These are phyloP conservation scores for Zasmidium cellare DNA, from an alignment of 2,329 filamentous ascomycete genomes.

Conservation along the genomic window DNA sequence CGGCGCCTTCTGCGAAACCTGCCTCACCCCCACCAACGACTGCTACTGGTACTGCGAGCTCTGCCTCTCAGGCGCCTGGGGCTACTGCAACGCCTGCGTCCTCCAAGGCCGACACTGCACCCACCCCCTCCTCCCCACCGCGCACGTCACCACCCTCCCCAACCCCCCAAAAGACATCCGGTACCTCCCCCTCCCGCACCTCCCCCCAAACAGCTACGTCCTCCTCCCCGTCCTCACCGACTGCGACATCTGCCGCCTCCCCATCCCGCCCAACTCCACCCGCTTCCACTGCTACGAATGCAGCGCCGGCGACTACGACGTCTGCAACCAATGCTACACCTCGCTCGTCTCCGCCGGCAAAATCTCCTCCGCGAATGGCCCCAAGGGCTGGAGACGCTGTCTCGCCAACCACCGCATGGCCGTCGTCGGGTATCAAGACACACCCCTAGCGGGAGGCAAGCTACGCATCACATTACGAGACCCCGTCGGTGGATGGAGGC, in stretches of 20 bases:
- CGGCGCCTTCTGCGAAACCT: slow-evolving; percentile 82
- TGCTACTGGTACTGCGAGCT: slow-evolving; percentile 87
- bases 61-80: slow-evolving; percentile 94
- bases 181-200: slow-evolving; percentile 30
- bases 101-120: slow-evolving; percentile 79
- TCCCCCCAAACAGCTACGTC: slow-evolving; percentile 44
- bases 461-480: slow-evolving; percentile 68
- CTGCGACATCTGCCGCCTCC: slow-evolving; percentile 76
- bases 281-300: slow-evolving; percentile 82
- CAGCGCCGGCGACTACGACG: slow-evolving; percentile 79
- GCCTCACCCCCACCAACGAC: slow-evolving; percentile 70
- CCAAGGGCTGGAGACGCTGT: slow-evolving; percentile 81
- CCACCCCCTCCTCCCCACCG: slow-evolving; percentile 76
- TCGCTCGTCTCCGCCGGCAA: slow-evolving; percentile 62
- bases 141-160: slow-evolving; percentile 50
- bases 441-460: slow-evolving; percentile 59
- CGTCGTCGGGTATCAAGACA: slow-evolving; percentile 71
- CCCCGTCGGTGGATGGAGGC: slow-evolving; percentile 72
- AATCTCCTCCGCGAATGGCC: slow-evolving; percentile 73
- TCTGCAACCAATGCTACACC: slow-evolving; percentile 77
- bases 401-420: slow-evolving; percentile 80
- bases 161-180: slow-evolving; percentile 23
- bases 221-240: slow-evolving; percentile 60
- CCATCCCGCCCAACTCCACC: slow-evolving; percentile 67
- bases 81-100: slow-evolving; percentile 85